Evolutionary conservation across 2,329 filamentous ascomycete genomes (phyloP).

Genomic region (Claviceps maximensis): DNA sequence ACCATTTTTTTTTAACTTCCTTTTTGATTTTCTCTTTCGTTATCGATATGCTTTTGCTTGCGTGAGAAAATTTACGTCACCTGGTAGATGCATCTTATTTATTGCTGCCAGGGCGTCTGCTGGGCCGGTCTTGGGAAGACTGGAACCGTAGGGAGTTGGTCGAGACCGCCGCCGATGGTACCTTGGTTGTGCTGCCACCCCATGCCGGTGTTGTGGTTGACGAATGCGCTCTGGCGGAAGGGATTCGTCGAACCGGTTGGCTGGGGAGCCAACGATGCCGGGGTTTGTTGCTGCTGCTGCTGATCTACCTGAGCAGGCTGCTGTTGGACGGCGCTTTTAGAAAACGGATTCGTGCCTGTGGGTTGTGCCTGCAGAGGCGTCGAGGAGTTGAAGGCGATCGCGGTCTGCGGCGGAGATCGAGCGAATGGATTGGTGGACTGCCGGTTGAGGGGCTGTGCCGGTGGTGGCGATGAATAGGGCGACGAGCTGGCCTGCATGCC

Average conservation of each 20-base stretch:
- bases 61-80: too few species aligned
- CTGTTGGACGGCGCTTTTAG: conserved; percentile 26
- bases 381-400: conserved; percentile 16
- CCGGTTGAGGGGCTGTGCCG: conserved; percentile 32
- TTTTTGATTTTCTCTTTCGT: too few species aligned
- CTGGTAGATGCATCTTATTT: too few species aligned
- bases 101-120: conserved; percentile 47
- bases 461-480: conserved; percentile 27
- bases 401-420: conserved; percentile 39
- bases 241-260: conserved; percentile 86
- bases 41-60: too few species aligned
- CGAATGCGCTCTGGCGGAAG: conserved; percentile 81
- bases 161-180: conserved; percentile 67
- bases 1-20: neutral
- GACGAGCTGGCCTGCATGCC: conserved; percentile 21
- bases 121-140: conserved; percentile 73
- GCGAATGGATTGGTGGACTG: conserved; percentile 84
- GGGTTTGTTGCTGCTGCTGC: conserved; percentile 21
- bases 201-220: conserved; percentile 76
- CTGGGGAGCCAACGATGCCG: conserved; percentile 50
- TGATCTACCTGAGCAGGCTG: conserved; percentile 23
- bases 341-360: conserved; percentile 49
- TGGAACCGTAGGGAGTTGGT: conserved; percentile 64
- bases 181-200: conserved; percentile 76
- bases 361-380: conserved; percentile 32